Evolutionary conservation across 305 asterid genomes (phyloP).

Genomic region (Petunia hybrid): DNA sequence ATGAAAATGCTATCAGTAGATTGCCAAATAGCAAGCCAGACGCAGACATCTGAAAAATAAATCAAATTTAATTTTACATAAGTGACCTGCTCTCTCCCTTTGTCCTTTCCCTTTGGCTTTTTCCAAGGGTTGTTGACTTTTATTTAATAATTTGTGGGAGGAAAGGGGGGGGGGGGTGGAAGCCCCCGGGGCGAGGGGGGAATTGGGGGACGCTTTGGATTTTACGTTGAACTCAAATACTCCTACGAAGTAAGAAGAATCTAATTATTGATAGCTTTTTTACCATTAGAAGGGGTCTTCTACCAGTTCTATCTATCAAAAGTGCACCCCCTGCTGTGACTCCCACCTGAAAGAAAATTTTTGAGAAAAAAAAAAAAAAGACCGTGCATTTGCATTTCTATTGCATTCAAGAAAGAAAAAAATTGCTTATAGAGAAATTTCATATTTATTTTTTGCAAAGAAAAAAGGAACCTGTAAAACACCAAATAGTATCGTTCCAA

Average conservation of each 20-base stretch:
- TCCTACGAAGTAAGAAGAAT: too few relatives aligned
- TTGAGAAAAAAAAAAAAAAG: not conserved
- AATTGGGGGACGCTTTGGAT: too few relatives aligned
- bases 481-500: slow-evolving; percentile 34
- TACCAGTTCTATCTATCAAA: slow-evolving; percentile 65
- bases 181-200: too few relatives aligned
- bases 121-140: not conserved
- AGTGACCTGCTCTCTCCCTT: not conserved
- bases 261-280: not conserved
- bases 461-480: slow-evolving; percentile 33
- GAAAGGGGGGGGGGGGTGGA: too few relatives aligned
- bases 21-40: slow-evolving; percentile 39
- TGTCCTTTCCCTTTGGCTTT: not conserved
- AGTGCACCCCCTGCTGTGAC: slow-evolving; percentile 57
- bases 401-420: too few relatives aligned
- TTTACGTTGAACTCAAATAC: too few relatives aligned
- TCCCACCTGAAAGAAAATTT: slow-evolving; percentile 51
- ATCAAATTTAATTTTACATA: not conserved
- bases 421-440: too few relatives aligned
- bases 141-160: too few relatives aligned
- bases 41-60: slow-evolving; percentile 34
- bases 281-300: slow-evolving; percentile 71
- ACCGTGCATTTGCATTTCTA: not conserved
- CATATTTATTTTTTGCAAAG: not conserved
- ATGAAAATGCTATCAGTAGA: slow-evolving; percentile 31